Base-by-base conservation (phyloP, 345 rosid genomes). In the Salix koriyanagi region DNA sequence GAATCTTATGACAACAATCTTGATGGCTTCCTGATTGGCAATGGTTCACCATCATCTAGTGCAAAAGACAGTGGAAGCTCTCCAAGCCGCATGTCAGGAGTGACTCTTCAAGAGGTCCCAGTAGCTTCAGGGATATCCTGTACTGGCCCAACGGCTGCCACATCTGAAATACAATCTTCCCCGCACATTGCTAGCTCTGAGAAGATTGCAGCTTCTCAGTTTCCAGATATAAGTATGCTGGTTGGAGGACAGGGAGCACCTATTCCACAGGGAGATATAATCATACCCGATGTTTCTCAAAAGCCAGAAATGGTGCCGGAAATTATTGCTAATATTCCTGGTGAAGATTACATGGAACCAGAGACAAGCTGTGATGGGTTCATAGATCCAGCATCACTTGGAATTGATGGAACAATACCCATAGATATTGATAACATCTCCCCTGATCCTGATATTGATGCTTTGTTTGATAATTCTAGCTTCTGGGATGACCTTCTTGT, bases 61-160 rank as follows among this genome's bases (percentile, higher is more conserved):
- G 88, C 85, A 71, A 75, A 82, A 48, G 92, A 90, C 64, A 72
- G 78, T 80, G 88, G 86, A 77, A 84, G 76, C 82, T 77, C 91
- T 80, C 76, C 89, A 23, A 82, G 79, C 82, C 74, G 61, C 46
- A 50, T 77, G 37, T 86, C 97, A 13, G 92, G 93, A 70, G 91
- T 89, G 79, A 90, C 94, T 65, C 94, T 93, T 79, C 93, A 90
- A 75, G 98, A 91, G 84, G 92, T 93, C 65, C 84, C 84, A 60
- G 69, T 82, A 56, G 67, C 81, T 69, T 78, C 85, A 9, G 80
- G 71, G 62, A 46, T 82, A 32, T 78, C 87, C n/a, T 79, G 67
- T 41, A 70, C 72, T 72, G 78, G 54, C n/a, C 75, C 88, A 19
- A 75, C 83, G 72, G 77, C 85, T 67, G 80, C 86, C 25, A 14